Percentiles rank a stretch among this genome's conserved stretches.
Evolutionary conservation across 306 rosid species (phyloP).

Genomic region (Acacia confusa): DNA sequence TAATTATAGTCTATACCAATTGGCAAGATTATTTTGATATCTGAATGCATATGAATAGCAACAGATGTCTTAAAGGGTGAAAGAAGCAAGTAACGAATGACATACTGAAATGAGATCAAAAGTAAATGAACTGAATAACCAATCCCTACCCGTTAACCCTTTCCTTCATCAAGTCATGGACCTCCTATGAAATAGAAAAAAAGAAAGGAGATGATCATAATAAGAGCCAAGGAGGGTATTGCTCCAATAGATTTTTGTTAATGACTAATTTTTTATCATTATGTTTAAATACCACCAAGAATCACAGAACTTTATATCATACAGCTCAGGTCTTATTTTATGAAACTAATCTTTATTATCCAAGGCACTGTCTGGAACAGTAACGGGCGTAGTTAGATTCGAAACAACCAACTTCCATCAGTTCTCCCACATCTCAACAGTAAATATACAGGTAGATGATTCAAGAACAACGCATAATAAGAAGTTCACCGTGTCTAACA

Average conservation of each 20-base stretch:
- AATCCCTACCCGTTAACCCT: not conserved
- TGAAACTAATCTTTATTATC: not conserved
- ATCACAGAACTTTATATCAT: not conserved
- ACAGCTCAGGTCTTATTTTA: not conserved
- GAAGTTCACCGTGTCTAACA: not conserved
- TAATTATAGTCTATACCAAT: not conserved
- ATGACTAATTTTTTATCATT: not conserved
- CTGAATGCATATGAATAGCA: not conserved
- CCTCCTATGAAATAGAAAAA: not conserved
- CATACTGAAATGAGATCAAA: not conserved
- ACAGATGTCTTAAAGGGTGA: not conserved
- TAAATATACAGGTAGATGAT: not conserved
- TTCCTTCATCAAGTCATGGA: not conserved
- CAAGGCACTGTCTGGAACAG: not conserved
- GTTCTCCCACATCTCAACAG: not conserved
- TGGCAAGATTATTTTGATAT: not conserved
- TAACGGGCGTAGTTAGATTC: not conserved
- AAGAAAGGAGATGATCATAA: not conserved
- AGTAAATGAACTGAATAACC: not conserved
- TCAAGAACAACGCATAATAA: not conserved
- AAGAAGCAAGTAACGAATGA: not conserved
- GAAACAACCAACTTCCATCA: not conserved
- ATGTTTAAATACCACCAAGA: not conserved
- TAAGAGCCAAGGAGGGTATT: not conserved
- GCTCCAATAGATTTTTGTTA: not conserved